Evolutionary conservation across 495 filamentous ascomycete genomes (phyloP), one percentile per base, ranked within the genome.

Genomic region (Penicillium soppii): DNA sequence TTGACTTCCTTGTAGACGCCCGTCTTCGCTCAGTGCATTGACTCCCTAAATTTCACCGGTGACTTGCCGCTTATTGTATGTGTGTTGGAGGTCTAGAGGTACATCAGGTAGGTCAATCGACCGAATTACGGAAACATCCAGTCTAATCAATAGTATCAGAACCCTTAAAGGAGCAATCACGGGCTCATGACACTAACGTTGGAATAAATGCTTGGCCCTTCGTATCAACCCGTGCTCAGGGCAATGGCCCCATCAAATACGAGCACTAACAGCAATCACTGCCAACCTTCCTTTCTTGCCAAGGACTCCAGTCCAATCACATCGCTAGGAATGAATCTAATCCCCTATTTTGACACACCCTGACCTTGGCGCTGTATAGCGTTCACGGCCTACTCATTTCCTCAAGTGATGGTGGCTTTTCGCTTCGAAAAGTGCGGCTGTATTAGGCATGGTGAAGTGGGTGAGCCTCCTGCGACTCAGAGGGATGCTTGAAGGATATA

Each of bases 211-310:
- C 44, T 48, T 54, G 52, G 44, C 52, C 33, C 26, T 43, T 52
- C 53, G 53, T 55, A 55, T 55, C 50, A 46, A 35, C 32, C 33
- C 46, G 13, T 33, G 32, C 23, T 50, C 19, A 19, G 46, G 35
- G 32, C 46, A 44, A 44, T 15, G 22, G 9, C 32, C 13, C 22
- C 15, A 22, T 15, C n/a, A 19, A 46, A 55, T 55, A 55, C 53
- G 53, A 55, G 53, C 32, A 32, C 44, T 19, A 27, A 16, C 8
- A 38, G 13, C 19, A 23, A 9, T 19, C 37, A 32, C 20, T 12
- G 23, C 15, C 33, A 2, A 15, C 10, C 15, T 43, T 19, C n/a
- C 20, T n/a, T 4, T 19, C 7, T 26, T 19, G 22, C 40, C 21
- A 42, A 12, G 22, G 7, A 12, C 5, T 26, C 16, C 21, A 20